A percentile compares a stretch with the other conserved stretches of the same genome.
Evolutionary conservation across 2,329 filamentous ascomycete species (phyloP).

Genomic region (Penicillium hordei): DNA sequence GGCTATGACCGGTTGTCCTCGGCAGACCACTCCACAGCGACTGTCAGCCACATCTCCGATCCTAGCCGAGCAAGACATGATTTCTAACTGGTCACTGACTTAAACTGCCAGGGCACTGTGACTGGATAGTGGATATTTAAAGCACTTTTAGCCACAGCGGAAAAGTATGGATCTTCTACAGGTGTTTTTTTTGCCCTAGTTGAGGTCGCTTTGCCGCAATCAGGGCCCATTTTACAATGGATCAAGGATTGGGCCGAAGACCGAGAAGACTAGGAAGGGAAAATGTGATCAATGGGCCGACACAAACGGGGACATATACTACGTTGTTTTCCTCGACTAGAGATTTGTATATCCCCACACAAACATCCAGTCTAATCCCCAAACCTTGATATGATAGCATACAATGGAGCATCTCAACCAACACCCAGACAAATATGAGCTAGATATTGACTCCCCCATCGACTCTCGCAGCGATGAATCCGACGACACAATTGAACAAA

Average conservation of each 20-base stretch:
- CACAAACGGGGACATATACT: conserved; percentile 4
- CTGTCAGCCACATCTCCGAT: conserved; percentile 9
- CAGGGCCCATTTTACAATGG: conserved; percentile 7
- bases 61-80: neutral
- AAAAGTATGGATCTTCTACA: conserved; percentile 15
- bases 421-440: conserved; percentile 5
- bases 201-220: conserved; percentile 1
- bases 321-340: neutral
- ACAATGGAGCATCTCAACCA: neutral
- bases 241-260: conserved; percentile 2
- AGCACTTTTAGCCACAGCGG: conserved; percentile 12
- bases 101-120: neutral
- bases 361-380: neutral
- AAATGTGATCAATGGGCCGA: conserved; percentile 3
- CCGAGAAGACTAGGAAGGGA: neutral
- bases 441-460: neutral
- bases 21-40: neutral
- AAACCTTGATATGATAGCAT: neutral
- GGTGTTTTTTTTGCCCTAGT: neutral
- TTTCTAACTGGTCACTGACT: neutral
- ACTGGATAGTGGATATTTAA: conserved; percentile 6
- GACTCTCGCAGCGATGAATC: conserved; percentile 11
- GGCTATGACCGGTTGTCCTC: conserved; percentile 12
- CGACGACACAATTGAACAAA: conserved; percentile 9
- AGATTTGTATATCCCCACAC: neutral